Conservation (phyloP, 768 basidiomycete species). For the Hygrophorus russula region DNA sequence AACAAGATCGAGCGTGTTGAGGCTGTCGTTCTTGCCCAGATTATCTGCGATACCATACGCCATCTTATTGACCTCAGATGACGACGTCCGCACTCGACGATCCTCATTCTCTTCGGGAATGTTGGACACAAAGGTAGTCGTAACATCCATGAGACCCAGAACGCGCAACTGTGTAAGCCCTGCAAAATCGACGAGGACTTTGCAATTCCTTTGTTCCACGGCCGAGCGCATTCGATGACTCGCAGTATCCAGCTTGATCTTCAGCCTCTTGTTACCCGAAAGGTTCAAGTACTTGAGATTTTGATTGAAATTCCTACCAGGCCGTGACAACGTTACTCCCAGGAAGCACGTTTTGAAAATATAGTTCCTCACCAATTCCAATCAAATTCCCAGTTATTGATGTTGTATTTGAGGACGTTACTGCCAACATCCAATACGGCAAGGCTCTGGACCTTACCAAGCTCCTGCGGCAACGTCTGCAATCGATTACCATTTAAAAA, state of each 20-base stretch:
- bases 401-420: constrained; percentile 92
- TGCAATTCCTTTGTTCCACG: constrained; percentile 16
- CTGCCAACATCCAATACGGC: constrained; percentile 85
- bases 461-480: constrained; percentile 83
- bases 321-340: background rate
- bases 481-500: constrained; percentile 92
- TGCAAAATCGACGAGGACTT: constrained; percentile 71
- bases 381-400: constrained; percentile 97
- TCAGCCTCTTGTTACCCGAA: constrained; percentile 92
- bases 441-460: constrained; percentile 72
- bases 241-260: constrained; percentile 73
- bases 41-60: constrained; percentile 95
- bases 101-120: constrained; percentile 82
- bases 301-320: constrained; percentile 86
- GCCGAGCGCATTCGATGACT: constrained; percentile 20
- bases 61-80: constrained; percentile 83
- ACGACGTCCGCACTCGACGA: constrained; percentile 84
- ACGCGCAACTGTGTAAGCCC: constrained; percentile 77
- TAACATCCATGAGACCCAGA: constrained; percentile 96
- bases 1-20: constrained; percentile 89
- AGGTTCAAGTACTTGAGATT: constrained; percentile 90
- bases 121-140: constrained; percentile 47
- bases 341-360: background rate
- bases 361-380: constrained; percentile 82
- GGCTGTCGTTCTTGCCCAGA: constrained; percentile 64